phyloP scores from a whole-genome alignment of 2,329 filamentous ascomycete genomes.

The Colletotrichum liaoningense region DNA sequence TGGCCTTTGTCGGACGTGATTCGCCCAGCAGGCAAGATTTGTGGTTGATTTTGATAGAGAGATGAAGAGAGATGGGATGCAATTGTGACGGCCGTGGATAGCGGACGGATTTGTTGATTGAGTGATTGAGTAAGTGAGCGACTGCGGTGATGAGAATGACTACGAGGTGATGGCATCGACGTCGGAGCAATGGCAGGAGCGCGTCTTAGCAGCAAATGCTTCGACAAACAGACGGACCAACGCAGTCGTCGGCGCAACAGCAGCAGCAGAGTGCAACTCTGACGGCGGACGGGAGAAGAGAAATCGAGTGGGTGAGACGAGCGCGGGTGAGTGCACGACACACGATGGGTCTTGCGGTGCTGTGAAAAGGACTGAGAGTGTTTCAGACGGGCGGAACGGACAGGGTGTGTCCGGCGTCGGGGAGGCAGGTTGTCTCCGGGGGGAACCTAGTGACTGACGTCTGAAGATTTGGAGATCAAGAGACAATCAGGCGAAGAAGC shows the following conservation, averaged over 20 bases:
- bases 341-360: slow-evolving; percentile 30
- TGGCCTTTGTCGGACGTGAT: slow-evolving; percentile 41
- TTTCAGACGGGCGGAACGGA: slow-evolving; percentile 53
- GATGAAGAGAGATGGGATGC: not conserved
- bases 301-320: slow-evolving; percentile 28
- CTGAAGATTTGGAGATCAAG: slow-evolving; percentile 39
- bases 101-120: not conserved
- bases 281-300: slow-evolving; percentile 10
- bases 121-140: slow-evolving; percentile 4
- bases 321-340: slow-evolving; percentile 33
- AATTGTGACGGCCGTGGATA: slow-evolving; percentile 2
- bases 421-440: slow-evolving; percentile 25
- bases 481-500: slow-evolving; percentile 38
- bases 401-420: slow-evolving; percentile 38
- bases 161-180: slow-evolving; percentile 23
- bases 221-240: not conserved
- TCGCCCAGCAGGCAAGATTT: slow-evolving; percentile 33
- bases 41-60: slow-evolving; percentile 19
- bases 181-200: slow-evolving; percentile 3
- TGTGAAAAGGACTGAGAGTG: slow-evolving; percentile 42
- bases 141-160: not conserved
- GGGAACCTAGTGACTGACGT: slow-evolving; percentile 33
- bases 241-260: slow-evolving; percentile 18
- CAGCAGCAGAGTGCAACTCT: slow-evolving; percentile 21
- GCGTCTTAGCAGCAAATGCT: slow-evolving; percentile 9